Evolutionary conservation across 208 protist genomes (phyloP).

Genomic region (Giardia duodenalis): DNA sequence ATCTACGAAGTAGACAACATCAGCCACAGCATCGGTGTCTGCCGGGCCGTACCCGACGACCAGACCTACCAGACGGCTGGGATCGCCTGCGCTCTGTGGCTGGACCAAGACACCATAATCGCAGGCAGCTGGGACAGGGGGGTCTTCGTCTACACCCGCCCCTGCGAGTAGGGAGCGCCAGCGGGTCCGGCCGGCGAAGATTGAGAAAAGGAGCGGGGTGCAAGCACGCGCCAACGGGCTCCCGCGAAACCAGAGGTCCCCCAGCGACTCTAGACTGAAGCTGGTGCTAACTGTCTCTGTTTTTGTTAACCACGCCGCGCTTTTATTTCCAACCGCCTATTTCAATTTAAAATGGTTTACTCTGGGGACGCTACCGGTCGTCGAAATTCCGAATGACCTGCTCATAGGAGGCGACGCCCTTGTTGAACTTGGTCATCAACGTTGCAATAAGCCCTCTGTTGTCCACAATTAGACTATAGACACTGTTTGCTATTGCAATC

Average conservation of each 20-base stretch:
- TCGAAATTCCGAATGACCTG: no score
- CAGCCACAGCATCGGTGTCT: background rate
- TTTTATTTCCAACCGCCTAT: background rate
- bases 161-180: background rate
- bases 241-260: background rate
- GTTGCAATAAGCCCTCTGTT: background rate
- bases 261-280: conserved; percentile 7
- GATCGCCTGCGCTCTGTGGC: background rate
- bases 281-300: conserved; percentile 3
- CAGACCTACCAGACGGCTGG: background rate
- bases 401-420: background rate
- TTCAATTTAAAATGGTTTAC: background rate
- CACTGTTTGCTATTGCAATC: no score
- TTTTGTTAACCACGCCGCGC: background rate
- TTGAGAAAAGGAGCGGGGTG: no score
- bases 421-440: background rate
- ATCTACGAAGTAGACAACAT: background rate
- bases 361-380: no score
- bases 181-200: no score
- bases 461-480: no score
- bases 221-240: no score
- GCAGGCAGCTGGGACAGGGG: background rate
- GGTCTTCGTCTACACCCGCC: background rate
- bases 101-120: background rate
- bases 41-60: background rate